Evolutionary conservation across 1,139 yeast genomes (phyloP).

Genomic region (Debaryomyces udenii): DNA sequence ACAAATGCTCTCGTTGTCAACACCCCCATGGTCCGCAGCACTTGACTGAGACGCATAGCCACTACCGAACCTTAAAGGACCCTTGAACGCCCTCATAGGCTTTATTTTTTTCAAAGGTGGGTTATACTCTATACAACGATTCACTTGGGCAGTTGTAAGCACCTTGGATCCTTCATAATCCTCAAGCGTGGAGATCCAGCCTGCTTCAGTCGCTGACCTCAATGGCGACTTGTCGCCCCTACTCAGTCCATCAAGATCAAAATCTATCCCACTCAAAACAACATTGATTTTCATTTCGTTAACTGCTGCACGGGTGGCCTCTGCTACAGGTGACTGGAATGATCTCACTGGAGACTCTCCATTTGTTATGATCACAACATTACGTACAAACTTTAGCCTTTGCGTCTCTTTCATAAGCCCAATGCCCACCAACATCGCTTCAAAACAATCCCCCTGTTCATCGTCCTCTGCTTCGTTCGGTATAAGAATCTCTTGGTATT

Average conservation of each 20-base stretch:
- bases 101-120: conserved; percentile 38
- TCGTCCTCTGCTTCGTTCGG: conserved; percentile 12
- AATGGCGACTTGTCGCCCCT: neutral
- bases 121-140: conserved; percentile 15
- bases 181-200: conserved; percentile 17
- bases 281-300: conserved; percentile 27
- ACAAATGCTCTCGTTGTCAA: conserved; percentile 20
- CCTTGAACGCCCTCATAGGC: conserved; percentile 41
- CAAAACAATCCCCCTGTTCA: conserved; percentile 28
- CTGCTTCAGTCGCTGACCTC: conserved; percentile 13
- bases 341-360: conserved; percentile 22
- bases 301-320: conserved; percentile 22
- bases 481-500: conserved; percentile 14
- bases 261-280: conserved; percentile 35
- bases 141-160: conserved; percentile 21
- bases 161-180: conserved; percentile 14
- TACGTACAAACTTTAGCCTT: conserved; percentile 35
- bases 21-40: conserved; percentile 14
- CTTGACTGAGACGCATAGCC: conserved; percentile 18
- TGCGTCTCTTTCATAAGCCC: conserved; percentile 33
- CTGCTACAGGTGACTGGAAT: conserved; percentile 18
- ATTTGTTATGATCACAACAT: conserved; percentile 51
- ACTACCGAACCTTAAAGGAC: conserved; percentile 44
- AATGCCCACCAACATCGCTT: conserved; percentile 33
- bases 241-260: conserved; percentile 19